Base-by-base conservation (phyloP, 2,329 filamentous ascomycete genomes). In the Hymenotorrendiella dingleyae region DNA sequence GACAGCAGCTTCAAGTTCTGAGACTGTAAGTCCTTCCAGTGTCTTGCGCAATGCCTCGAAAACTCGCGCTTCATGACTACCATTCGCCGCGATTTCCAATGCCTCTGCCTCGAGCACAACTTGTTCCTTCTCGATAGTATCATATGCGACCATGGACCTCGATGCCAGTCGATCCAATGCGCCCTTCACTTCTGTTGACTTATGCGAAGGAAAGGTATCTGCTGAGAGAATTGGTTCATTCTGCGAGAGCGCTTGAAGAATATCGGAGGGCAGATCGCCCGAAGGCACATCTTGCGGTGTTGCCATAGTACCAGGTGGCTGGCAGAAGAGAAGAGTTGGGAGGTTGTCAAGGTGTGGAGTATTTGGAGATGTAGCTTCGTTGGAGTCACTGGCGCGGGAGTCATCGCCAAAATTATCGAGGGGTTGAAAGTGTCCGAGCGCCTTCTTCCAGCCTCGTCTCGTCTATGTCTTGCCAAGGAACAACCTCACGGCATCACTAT, bases 91-190 rank as follows among this genome's bases (percentile, higher is more conserved):
- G 59, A 91, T 86, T 53, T 77, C 72, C 61, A 85, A 72, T 10
- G 78, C 86, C 61, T 91, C 86, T 22, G 77, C 67, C 46, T 94
- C 93, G 23, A 97, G 70, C 26, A 82, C 58, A 11, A 83, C 77
- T 59, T 90, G 80, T 62, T 96, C 87, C 40, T 75, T 73, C 54
- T 96, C 89, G 48, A 88, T 74, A 35, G 86, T 84, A 56, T 94
- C 80, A 67, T 95, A 96, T 53, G 76, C 72, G 50, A 97, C 73
- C 88, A 96, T 96, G 38, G 81, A 82, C 56, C 91, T 79, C 46
- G 87, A 93, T 22, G 74, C 76, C 40, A 98, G 76, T 54, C 89
- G 80, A 68, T 97, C 93, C 51, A 97, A 74, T 22, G 88, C 86
- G 50, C 86, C 84, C 71, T 96, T 97, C 61, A 96, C 70, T 46